Conservation (phyloP, 2,329 filamentous ascomycete species). For the Ceratocystis lukuohia region DNA sequence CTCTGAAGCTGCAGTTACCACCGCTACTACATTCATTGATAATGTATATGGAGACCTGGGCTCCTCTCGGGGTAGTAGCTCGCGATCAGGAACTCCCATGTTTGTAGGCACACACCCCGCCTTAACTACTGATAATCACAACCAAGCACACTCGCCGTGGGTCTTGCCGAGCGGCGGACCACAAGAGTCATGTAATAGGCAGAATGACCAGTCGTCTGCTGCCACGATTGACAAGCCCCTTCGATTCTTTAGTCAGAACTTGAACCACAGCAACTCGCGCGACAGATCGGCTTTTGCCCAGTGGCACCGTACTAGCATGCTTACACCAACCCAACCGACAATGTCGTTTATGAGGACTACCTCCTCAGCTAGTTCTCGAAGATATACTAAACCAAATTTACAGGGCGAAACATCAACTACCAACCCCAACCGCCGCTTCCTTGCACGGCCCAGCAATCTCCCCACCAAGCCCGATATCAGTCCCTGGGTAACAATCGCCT, state of each 20-base stretch:
- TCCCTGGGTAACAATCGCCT: conserved; percentile 46
- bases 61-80: conserved; percentile 42
- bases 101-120: conserved; percentile 4
- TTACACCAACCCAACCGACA: not conserved
- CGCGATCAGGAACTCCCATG: conserved; percentile 51
- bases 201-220: not conserved
- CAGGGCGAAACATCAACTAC: conserved; percentile 39
- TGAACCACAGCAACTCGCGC: not conserved
- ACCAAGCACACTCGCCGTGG: not conserved
- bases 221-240: not conserved
- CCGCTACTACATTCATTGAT: conserved; percentile 66
- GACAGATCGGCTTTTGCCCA: not conserved
- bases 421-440: conserved; percentile 45
- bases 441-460: conserved; percentile 56
- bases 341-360: conserved; percentile 31
- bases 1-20: conserved; percentile 65
- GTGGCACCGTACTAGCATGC: not conserved
- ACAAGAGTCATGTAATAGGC: not conserved
- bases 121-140: not conserved
- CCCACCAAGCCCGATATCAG: conserved; percentile 64
- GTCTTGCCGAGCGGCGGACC: not conserved
- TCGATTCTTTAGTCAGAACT: not conserved
- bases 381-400: conserved; percentile 34
- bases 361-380: conserved; percentile 30
- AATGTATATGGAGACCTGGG: conserved; percentile 46